Evolutionary conservation across 257 asterid genomes (phyloP), one percentile per base, ranked within the genome.

Genomic region (Voacanga thouarsii): DNA sequence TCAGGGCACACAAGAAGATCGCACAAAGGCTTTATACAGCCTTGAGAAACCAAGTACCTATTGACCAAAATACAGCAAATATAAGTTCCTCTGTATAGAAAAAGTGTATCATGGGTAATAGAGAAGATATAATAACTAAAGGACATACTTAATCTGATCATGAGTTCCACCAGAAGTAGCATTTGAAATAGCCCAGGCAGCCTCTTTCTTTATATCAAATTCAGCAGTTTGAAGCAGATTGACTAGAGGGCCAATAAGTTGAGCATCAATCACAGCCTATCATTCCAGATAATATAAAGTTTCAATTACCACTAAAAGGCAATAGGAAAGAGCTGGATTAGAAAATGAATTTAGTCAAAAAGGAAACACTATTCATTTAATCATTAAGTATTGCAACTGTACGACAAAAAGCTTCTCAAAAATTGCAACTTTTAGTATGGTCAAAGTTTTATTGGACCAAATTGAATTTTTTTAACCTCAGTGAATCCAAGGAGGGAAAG

Each of bases 121-220:
- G 43, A 77, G 72, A 39, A 50, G 57, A 41, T 43, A 69, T 63
- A 63, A 71, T 19, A 33, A 69, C 51, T 55, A 69, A 70, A 7
- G 28, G 23, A 59, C 75, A 50, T 89, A 94, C 98, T 83, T 79
- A 85, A 92, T 94, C 79, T 94, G 98, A 75, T 94, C 97, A 50
- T 90, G 82, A 79, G 89, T 82, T 81, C 98, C 98, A 79, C 98
- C 98, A 3, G 98, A 94, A 2, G 98, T 94, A 68, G 98, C 98
- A 83, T 94, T 94, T 81, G 97, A 92, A 37, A 92, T 85, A 72
- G 97, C 97, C 97, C 98, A 94, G 63, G 98, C 96, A 75, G 97
- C 97, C 83, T 94, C 98, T 88, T 92, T 94, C 91, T 94, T 94
- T 21, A 94, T 89, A 61, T 94, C 97, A 84, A 94, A 92, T 81